Evolutionary conservation across 169 alveolate genomes (phyloP), one percentile per base, ranked within the genome.

Genomic region (Plasmodium fragile): DNA sequence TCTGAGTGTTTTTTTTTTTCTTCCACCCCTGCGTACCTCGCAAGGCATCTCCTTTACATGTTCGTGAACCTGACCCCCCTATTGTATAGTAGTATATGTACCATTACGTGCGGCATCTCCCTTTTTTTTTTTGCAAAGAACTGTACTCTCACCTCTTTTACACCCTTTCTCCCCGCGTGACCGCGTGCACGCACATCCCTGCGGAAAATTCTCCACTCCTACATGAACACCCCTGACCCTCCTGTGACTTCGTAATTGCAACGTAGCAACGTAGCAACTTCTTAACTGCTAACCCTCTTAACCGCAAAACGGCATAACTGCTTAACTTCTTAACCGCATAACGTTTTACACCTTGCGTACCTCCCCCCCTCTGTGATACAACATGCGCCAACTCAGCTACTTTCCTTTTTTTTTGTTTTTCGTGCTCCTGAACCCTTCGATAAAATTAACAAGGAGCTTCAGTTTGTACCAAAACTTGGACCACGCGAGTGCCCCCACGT

Each of bases 401-500:
- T 52, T 75, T 34, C 81, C 69, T 34, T 28, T 83, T 70, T 43
- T 83, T 83, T 75, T 85, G 13, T 52, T 85, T 85, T 59, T 73
- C 28, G 73, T 41, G 45, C 69, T 85, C 11, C 41, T 85, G 53
- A 52, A 49, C 70, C 65, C 59, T 49, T 73, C 85, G 30, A 65
- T 55, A 30, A 85, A 85, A 73, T 25, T 73, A 85, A 73, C 69
- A 85, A 85, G 81, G 25, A 28, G 93, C 69, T 85, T 85, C 22
- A 85, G 93, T 52, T 69, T 85, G 28, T 52, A 73, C 39, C 49
- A 85, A 65, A 72, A 85, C 45, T 49, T 49, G 41, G 84, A 73
- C 18, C 55, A 52, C 79, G 3, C 65, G 43, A 85, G 80, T 25
- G 80, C 39, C 59, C 49, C 84, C 77, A 52, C 81, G 55, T n/a